Percentiles rank a stretch among this genome's conserved stretches.
Conservation (phyloP, 169 alveolate species). For the Eimeria praecox region DNA sequence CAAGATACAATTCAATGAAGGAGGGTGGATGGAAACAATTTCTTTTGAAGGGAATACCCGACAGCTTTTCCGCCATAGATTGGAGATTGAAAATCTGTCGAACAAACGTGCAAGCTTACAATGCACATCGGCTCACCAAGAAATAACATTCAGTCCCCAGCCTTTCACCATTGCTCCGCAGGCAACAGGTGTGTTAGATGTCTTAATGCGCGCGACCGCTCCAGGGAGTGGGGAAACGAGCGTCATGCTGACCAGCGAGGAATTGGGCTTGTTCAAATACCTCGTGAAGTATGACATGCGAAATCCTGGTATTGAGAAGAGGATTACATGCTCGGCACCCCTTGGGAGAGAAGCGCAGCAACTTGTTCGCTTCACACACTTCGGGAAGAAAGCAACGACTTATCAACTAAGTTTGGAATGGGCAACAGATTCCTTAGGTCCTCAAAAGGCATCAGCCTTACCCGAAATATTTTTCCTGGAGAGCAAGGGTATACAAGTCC, state of each 20-base stretch:
- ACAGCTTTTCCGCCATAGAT: conserved; percentile 53
- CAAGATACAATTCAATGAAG: conserved; percentile 67
- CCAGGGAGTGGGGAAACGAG: conserved; percentile 75
- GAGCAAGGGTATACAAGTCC: conserved; percentile 53
- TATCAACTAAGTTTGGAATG: conserved; percentile 66
- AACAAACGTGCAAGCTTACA: conserved; percentile 30
- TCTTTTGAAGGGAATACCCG: conserved; percentile 59
- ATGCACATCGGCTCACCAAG: conserved; percentile 70
- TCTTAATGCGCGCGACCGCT: conserved; percentile 55
- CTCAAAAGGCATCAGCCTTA: conserved; percentile 20
- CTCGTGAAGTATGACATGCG: conserved; percentile 50
- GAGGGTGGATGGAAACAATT: conserved; percentile 64
- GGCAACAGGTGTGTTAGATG: conserved; percentile 59
- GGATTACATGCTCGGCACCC: conserved; percentile 79
- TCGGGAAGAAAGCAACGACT: conserved; percentile 70
- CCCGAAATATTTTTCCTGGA: conserved; percentile 62
- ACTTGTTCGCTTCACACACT: conserved; percentile 78
- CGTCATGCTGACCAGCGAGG: conserved; percentile 68
- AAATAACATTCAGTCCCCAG: conserved; percentile 62
- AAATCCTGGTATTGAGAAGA: conserved; percentile 73
- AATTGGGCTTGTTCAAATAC: conserved; percentile 70
- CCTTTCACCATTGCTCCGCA: conserved; percentile 68
- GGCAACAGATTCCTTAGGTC: conserved; percentile 31
- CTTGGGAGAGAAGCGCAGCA: conserved; percentile 72
- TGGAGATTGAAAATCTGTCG: conserved; percentile 35